Evolutionary conservation across 805 yeast species (phyloP), one percentile per base, ranked within the genome.

Genomic region (Ogataea sp.): DNA sequence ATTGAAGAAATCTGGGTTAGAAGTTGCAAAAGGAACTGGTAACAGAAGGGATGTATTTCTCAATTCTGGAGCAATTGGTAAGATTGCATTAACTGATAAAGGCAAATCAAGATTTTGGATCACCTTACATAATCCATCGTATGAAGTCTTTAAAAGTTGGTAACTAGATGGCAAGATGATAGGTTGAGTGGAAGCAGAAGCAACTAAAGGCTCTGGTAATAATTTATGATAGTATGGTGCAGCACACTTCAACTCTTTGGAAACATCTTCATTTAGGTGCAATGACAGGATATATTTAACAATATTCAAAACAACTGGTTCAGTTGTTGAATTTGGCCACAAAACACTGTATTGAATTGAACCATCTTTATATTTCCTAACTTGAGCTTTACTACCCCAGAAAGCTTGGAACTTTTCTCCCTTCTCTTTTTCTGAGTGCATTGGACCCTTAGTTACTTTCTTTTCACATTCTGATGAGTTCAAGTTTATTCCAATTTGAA

Each of bases 361-460:
- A 29, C 97, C 97, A 61, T 93, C 96, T 54, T 85, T 88, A 65
- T 90, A 93, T 56, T 93, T 77, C 67, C 99, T 78, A 40, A 93
- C 68, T 13, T 93, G 85, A 0, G 95, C 78, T 47, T 76, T 81
- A 9, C 73, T 54, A 10, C 97, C 97, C 99, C 99, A 93, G 55
- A 93, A 89, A 6, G 75, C 64, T 48, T 83, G 75, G 65, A 93
- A 93, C 39, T 71, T 68, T 6, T 73, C 64, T n/a, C 80, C 75
- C 21, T 64, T 75, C 14, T 70, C 78, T 32, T 65, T 64, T 25
- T 76, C 83, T 30, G 73, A 70, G 46, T 80, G 77, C 29, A 67
- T 62, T 9, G 97, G 97, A 2, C 97, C 97, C 52, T 78, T 85
- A 1, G 95, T 85, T 1, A 93, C 86, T 34, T 85, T 62, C 59